Conservation (phyloP, 257 asterid species). For the Craterostigma plantagineum region DNA sequence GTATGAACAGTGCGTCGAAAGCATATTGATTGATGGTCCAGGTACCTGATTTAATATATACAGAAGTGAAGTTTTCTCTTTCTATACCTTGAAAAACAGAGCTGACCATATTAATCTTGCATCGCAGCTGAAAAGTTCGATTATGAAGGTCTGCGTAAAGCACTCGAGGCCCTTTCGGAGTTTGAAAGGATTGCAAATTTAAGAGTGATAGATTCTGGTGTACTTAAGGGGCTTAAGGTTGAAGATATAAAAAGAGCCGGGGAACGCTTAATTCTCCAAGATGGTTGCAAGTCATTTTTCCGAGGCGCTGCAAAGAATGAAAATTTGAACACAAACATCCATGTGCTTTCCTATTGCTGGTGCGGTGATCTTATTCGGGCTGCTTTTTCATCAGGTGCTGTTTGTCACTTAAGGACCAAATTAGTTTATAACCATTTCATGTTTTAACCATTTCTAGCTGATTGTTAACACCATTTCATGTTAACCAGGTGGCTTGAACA, state of each 20-base stretch:
- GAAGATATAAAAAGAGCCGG: conserved; percentile 86
- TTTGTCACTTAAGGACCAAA: too few relatives aligned
- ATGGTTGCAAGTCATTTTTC: conserved; percentile 70
- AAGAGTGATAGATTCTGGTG: conserved; percentile 69
- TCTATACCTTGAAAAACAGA: background rate
- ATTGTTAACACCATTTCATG: too few relatives aligned
- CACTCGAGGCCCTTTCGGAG: conserved; percentile 53
- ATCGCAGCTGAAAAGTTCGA: conserved; percentile 45
- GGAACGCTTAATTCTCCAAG: conserved; percentile 53
- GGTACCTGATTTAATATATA: conserved; percentile 29
- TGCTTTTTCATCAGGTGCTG: conserved; percentile 84
- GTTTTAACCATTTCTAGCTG: too few relatives aligned
- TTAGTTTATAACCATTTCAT: too few relatives aligned
- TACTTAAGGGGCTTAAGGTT: conserved; percentile 66
- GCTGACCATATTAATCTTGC: conserved; percentile 9
- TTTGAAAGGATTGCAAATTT: conserved; percentile 73
- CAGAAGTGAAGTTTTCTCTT: background rate
- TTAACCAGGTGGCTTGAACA: conserved; percentile 47
- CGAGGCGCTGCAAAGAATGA: conserved; percentile 26
- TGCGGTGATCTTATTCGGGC: conserved; percentile 88
- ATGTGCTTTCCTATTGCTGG: conserved; percentile 93
- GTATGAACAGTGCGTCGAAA: conserved; percentile 71
- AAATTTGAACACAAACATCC: conserved; percentile 40
- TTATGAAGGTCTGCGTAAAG: conserved; percentile 37
- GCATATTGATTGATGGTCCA: conserved; percentile 26